Conservation (phyloP, 2,329 filamentous ascomycete species). For the Truncatella angustata region DNA sequence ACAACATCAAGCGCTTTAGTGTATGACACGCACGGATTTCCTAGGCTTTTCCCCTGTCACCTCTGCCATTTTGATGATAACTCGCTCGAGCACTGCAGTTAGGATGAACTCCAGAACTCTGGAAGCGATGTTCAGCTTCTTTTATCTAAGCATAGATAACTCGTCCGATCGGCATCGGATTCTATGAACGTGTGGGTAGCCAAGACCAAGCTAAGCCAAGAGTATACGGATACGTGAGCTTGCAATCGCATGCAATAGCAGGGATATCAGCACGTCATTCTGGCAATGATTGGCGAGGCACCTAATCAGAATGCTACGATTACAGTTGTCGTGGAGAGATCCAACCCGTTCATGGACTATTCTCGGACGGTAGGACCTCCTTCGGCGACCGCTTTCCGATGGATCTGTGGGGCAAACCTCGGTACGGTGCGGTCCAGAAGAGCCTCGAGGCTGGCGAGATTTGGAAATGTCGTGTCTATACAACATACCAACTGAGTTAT, state of each 20-base stretch:
- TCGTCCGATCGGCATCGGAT: too few relatives aligned
- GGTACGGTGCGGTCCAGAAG: too few relatives aligned
- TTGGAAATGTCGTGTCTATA: too few relatives aligned
- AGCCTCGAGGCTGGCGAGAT: too few relatives aligned
- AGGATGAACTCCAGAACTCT: background rate
- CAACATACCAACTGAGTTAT: too few relatives aligned
- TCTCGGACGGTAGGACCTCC: too few relatives aligned
- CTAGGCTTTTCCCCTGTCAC: conserved; percentile 3
- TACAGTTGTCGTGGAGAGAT: background rate
- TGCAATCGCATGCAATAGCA: conserved; percentile 3
- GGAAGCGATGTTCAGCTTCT: too few relatives aligned
- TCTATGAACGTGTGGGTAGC: too few relatives aligned
- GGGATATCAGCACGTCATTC: conserved; percentile 2
- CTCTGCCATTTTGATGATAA: background rate
- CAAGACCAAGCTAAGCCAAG: background rate
- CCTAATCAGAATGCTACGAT: background rate
- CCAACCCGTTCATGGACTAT: too few relatives aligned
- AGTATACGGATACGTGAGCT: conserved; percentile 1
- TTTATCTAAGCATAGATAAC: background rate
- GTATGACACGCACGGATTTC: background rate
- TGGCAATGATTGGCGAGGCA: background rate
- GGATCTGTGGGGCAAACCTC: too few relatives aligned
- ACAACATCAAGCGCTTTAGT: background rate
- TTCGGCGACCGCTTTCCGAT: too few relatives aligned
- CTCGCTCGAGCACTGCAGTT: background rate